Evolutionary conservation across 2,329 filamentous ascomycete genomes (phyloP), one percentile per base, ranked within the genome.

Genomic region (Pseudophaeomoniella oleicola): DNA sequence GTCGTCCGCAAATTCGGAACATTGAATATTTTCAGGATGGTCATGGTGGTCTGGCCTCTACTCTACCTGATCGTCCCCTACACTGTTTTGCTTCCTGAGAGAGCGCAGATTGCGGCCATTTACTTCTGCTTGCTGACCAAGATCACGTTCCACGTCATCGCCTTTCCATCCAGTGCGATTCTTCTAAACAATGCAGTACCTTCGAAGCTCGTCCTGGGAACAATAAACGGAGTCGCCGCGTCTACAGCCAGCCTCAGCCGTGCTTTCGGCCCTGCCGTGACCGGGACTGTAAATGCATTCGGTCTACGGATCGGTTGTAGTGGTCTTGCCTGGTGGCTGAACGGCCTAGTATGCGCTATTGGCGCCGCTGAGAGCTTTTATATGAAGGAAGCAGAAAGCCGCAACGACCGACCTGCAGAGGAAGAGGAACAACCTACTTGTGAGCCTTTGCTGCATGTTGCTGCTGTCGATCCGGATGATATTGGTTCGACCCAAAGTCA

Each of bases 271-370:
- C 90, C 90, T 2, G 87, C 84, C 0, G 63, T 94, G 3, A 92
- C 87, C 3, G 90, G 90, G 2, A 64, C 86, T 17, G 69, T 96
- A 16, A 92, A 94, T 58, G 74, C 85, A 3, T 65, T 79, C 36
- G 90, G 90, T 35, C 70, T 92, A 22, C 70, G 76, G 45, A 70
- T 78, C 4, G 86, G 87, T 22, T 88, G 85, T 54, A 88, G 86
- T 3, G 86, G 86, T 14, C 67, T 94, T 19, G 81, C 86, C 1
- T 98, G 90, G 88, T 98, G 90, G 90, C 78, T 77, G 42, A 87
- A 80, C 45, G 84, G 81, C 5, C 50, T 81, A 3, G 75, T 94
- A 19, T 83, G 85, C 19, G 59, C 84, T 9, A 57, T 75, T 11
- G 90, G 87, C 32, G 83, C 80, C 2, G 60, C 81, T 35, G 66